Conservation (phyloP, 2,329 filamentous ascomycete species). For the Penicillium corylophilum region DNA sequence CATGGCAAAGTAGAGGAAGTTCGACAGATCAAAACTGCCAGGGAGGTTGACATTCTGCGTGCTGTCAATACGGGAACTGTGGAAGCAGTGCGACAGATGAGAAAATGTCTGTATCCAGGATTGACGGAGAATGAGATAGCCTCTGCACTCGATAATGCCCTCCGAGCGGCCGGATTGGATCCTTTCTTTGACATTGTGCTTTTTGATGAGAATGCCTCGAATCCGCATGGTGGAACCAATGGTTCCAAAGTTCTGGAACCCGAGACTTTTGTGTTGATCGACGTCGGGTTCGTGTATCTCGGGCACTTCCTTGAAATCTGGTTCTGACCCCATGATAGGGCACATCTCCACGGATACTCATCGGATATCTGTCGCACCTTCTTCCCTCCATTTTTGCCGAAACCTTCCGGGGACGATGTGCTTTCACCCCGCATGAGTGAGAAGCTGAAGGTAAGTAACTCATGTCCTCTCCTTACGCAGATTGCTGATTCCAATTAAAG, state of each 20-base stretch:
- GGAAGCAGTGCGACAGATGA: constrained; percentile 59
- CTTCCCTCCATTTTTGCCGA: constrained; percentile 45
- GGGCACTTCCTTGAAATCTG: not conserved
- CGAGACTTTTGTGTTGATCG: constrained; percentile 61
- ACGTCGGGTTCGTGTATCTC: constrained; percentile 51
- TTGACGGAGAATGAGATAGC: constrained; percentile 61
- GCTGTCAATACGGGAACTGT: constrained; percentile 66
- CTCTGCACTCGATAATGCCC: constrained; percentile 54
- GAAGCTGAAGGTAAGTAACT: constrained; percentile 42
- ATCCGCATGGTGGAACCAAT: constrained; percentile 43
- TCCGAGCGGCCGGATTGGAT: constrained; percentile 55
- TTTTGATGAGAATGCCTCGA: constrained; percentile 51
- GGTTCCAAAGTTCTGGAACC: constrained; percentile 52
- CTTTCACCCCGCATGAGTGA: constrained; percentile 36
- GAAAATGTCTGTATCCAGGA: constrained; percentile 51
- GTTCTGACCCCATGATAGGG: constrained; percentile 31
- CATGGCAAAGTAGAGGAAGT: constrained; percentile 57
- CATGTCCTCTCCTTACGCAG: not conserved
- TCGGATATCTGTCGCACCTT: constrained; percentile 65
- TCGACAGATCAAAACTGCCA: constrained; percentile 57
- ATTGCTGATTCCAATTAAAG: constrained; percentile 15
- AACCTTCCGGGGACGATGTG: constrained; percentile 13
- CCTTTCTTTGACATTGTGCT: constrained; percentile 65
- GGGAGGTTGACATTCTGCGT: constrained; percentile 58
- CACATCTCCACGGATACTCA: constrained; percentile 62